Base-by-base conservation (phyloP, 164 flowering plant species). In the Hamamelis virginiana region DNA sequence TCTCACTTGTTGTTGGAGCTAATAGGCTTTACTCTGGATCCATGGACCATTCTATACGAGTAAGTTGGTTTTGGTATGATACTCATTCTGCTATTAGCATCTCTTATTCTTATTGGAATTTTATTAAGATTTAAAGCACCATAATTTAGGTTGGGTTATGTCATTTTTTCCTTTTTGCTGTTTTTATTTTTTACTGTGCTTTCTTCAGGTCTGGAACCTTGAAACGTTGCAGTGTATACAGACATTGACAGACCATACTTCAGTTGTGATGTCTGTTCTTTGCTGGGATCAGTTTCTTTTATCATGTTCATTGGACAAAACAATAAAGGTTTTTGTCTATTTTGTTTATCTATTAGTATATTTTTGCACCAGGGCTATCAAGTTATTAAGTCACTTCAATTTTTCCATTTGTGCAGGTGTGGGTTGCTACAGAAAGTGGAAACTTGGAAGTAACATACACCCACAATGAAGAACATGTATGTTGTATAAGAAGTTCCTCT, bases 21-120 rank as follows among this genome's bases (percentile, higher is more conserved):
- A 61, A 66, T 13, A 73, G 52, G 66, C 78, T 86, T 0, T 84
- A 75, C 50, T 83, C 87, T 4, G 87, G 86, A 61, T 83, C 87
- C 16, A 47, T 58, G 67, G 89, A 86, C 57, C 53, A 71, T 48
- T 68, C 82, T 18, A 72, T 86, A 55, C 82, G 73, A 71, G 85
- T 80, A 77, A 55, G 83, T 64, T n/a, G 38, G 47, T 8, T 48
- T 13, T 18, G 18, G 18, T 25, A 23, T 44, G 18, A 41, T 50
- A 48, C 12, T 63, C n/a, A 25, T 59, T 23, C 27, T 12, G 27
- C 25, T 8, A 23, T 22, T 10, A 22, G n/a, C 15, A 47, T 43
- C 21, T 59, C 3, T 1, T 21, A 4, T 26, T 19, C 53, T 52
- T 27, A 41, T 48, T 21, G 19, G 9, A 12, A 21, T 15, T 56